Percentiles rank a stretch among this genome's conserved stretches.
Evolutionary conservation across 805 yeast genomes (phyloP).

Genomic region (Pichia cabralensis): DNA sequence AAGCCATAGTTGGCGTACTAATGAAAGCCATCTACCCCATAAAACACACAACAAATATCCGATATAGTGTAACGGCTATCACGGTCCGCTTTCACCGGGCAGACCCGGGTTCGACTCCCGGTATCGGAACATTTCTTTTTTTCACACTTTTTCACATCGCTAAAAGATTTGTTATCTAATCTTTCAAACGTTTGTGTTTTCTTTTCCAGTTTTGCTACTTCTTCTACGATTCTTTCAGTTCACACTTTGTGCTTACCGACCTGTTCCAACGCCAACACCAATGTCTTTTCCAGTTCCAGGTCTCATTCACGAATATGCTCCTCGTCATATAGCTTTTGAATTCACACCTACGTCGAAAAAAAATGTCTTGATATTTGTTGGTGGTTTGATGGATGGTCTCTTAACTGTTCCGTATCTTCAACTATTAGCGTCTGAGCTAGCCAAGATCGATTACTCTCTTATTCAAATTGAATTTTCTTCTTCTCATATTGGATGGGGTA

Average conservation of each 20-base stretch:
- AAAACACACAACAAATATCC: conserved; percentile 29
- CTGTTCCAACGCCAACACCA: no score
- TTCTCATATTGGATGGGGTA: conserved; percentile 68
- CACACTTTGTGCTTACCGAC: no score
- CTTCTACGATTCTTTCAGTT: no score
- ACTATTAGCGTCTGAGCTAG: conserved; percentile 26
- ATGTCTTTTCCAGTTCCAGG: conserved; percentile 32
- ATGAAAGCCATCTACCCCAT: no score
- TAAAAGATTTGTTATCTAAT: no score
- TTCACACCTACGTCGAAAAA: conserved; percentile 25
- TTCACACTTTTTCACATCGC: no score
- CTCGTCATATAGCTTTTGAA: conserved; percentile 45
- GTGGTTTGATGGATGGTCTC: not conserved
- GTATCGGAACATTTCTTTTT: conserved; percentile 71
- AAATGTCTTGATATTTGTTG: conserved; percentile 5
- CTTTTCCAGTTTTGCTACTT: no score
- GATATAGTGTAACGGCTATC: conserved; percentile 78
- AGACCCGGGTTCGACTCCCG: conserved; percentile 80
- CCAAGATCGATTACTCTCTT: conserved; percentile 42
- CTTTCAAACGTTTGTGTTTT: no score
- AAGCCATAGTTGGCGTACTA: not conserved
- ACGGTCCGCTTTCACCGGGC: conserved; percentile 81
- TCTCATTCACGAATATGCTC: conserved; percentile 35
- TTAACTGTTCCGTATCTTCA: not conserved
- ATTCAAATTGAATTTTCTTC: conserved; percentile 48